phyloP scores from a whole-genome alignment of 768 basidiomycete genomes.

The Rhizopogon rudus region DNA sequence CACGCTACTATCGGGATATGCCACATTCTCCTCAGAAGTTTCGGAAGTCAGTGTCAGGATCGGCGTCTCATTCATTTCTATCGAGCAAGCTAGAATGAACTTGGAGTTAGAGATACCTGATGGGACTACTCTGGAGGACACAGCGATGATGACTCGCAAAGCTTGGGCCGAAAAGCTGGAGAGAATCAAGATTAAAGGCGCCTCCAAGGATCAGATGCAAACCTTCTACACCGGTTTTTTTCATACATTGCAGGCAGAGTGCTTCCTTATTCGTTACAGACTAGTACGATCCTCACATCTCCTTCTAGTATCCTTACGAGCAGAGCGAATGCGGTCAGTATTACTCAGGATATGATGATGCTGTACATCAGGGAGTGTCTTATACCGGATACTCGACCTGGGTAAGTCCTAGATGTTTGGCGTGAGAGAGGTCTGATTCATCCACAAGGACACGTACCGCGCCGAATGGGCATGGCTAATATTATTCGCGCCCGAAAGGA shows the following conservation, averaged over 20 bases:
- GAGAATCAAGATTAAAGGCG: conserved; percentile 45
- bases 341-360: conserved; percentile 74
- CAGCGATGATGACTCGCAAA: conserved; percentile 40
- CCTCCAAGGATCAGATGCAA: conserved; percentile 39
- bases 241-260: conserved; percentile 52
- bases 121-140: conserved; percentile 44
- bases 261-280: not conserved
- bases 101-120: conserved; percentile 46
- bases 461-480: conserved; percentile 80
- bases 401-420: conserved; percentile 35
- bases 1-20: conserved; percentile 46
- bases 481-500: conserved; percentile 69
- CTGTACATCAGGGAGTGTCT: conserved; percentile 57
- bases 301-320: conserved; percentile 68
- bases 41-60: conserved; percentile 49
- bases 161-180: conserved; percentile 59
- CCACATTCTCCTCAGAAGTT: conserved; percentile 30
- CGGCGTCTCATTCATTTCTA: conserved; percentile 71
- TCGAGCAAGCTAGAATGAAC: conserved; percentile 56
- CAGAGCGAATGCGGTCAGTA: conserved; percentile 61
- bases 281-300: conserved; percentile 1
- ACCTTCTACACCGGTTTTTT: conserved; percentile 60
- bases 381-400: conserved; percentile 82
- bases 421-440: not conserved
- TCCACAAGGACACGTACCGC: conserved; percentile 64